phyloP scores from a whole-genome alignment of 2,329 filamentous ascomycete species.

The Cladosporium halotolerans region DNA sequence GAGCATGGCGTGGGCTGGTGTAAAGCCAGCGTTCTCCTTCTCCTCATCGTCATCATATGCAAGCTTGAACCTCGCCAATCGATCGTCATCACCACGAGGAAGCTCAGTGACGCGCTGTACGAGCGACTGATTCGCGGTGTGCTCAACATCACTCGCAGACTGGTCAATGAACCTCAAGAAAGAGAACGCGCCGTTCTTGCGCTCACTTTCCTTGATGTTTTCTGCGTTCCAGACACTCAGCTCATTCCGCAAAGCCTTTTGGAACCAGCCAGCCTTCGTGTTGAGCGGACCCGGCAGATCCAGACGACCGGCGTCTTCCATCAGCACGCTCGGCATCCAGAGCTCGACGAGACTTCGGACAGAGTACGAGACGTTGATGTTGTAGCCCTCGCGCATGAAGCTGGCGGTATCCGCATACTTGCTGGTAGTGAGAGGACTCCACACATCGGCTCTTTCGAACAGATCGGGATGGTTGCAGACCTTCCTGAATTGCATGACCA shows the following conservation, averaged over 20 bases:
- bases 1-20: slow-evolving; percentile 71
- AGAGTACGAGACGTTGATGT: slow-evolving; percentile 78
- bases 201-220: slow-evolving; percentile 61
- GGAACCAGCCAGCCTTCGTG: slow-evolving; percentile 67
- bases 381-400: slow-evolving; percentile 80
- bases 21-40: slow-evolving; percentile 46
- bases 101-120: slow-evolving; percentile 68
- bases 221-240: slow-evolving; percentile 88
- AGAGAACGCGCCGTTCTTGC: slow-evolving; percentile 65
- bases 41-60: slow-evolving; percentile 60
- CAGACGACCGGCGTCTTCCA: slow-evolving; percentile 71
- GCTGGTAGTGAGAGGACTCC: slow-evolving; percentile 75
- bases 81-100: slow-evolving; percentile 42
- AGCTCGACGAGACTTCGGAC: slow-evolving; percentile 82
- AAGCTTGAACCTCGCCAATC: slow-evolving; percentile 59
- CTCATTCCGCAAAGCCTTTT: slow-evolving; percentile 68
- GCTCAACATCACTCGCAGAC: slow-evolving; percentile 66
- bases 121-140: slow-evolving; percentile 61
- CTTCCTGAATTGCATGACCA: slow-evolving; percentile 99
- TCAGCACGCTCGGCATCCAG: slow-evolving; percentile 72
- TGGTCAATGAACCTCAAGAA: slow-evolving; percentile 83
- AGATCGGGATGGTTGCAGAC: slow-evolving; percentile 98
- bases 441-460: slow-evolving; percentile 89
- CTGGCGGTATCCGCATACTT: slow-evolving; percentile 92
- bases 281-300: slow-evolving; percentile 69